A percentile compares a stretch with the other conserved stretches of the same genome.
Conservation (phyloP, 305 asterid genomes). For the Ilex paraguariensis region DNA sequence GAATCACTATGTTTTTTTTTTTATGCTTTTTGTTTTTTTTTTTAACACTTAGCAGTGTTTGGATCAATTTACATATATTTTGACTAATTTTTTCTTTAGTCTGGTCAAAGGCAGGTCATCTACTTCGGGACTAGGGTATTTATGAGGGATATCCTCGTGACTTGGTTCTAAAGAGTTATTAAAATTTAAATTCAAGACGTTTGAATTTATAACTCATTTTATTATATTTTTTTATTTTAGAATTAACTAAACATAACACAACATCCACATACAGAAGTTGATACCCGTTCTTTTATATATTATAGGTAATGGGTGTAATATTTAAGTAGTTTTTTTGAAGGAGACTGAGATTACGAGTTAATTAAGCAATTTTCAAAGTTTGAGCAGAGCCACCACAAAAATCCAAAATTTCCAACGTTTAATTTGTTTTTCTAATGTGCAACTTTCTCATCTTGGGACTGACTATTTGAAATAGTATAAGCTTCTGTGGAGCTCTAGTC, state of each 20-base stretch:
- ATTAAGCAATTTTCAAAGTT: constrained; percentile 11
- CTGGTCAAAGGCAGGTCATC: too few species aligned
- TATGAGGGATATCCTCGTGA: not conserved
- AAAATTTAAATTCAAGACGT: not conserved
- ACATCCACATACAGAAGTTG: constrained; percentile 32
- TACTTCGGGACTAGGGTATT: too few species aligned
- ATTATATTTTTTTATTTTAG: too few species aligned
- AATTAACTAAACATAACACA: not conserved
- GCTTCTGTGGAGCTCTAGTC: too few species aligned
- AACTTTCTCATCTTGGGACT: too few species aligned
- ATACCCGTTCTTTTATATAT: constrained; percentile 18
- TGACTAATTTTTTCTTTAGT: not conserved
- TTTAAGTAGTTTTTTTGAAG: constrained; percentile 12
- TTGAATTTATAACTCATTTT: constrained; percentile 1
- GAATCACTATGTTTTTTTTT: constrained; percentile 15
- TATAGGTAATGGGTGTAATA: constrained; percentile 16
- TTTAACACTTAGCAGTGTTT: too few species aligned
- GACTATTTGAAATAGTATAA: too few species aligned
- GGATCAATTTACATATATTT: too few species aligned
- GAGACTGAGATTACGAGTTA: constrained; percentile 18
- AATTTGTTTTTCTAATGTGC: not conserved
- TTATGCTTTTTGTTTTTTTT: not conserved
- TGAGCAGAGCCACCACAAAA: constrained; percentile 5
- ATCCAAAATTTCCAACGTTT: not conserved
- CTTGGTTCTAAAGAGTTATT: not conserved